Base-by-base conservation (phyloP, 768 basidiomycete genomes). In the Calocybe cyanea region DNA sequence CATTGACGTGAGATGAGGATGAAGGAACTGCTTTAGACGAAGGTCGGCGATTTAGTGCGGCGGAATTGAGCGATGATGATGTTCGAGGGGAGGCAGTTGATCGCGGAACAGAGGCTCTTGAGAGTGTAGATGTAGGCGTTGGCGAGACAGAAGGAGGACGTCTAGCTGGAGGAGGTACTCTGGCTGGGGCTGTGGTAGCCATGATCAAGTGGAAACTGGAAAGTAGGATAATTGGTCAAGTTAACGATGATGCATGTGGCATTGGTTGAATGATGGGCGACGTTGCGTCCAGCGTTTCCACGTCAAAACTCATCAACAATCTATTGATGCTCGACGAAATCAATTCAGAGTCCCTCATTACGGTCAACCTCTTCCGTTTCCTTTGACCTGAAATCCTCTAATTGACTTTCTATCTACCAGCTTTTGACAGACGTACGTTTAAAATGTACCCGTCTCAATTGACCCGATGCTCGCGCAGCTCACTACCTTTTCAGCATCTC, bases 91-190 rank as follows among this genome's bases (percentile, higher is more conserved):
- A 73, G 4, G 76, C 78, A 9, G 83, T 80, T 21, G 85, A 78
- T 50, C 88, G 83, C 13, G 83, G 77, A 19, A 81, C 76, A 15
- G 82, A 74, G 40, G 79, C 73, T 53, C 73, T 73, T 14, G 78
- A 56, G 32, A 80, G 68, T 3, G 74, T 49, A 3, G 76, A 62
- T 2, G 77, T 65, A 4, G 75, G 63, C 28, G 74, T 65, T 9
- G 72, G 60, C n/a, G 73, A 60, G 15, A 73, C 59, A 36, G 70
- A 60, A 5, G 73, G 56, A 17, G 71, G 25, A 46, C 79, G 76
- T 56, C 77, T 71, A 47, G 73, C 61, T 24, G 72, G 64, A 23
- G 78, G 69, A 38, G 73, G 69, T 39, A 71, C 61, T 53, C 75
- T 68, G 45, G 77, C 62, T 39, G 75, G 65, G 36, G 76, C 63